These are phyloP conservation scores for Stephania cephalantha DNA, from an alignment of 164 flowering plant genomes.

Conservation along the genomic window DNA sequence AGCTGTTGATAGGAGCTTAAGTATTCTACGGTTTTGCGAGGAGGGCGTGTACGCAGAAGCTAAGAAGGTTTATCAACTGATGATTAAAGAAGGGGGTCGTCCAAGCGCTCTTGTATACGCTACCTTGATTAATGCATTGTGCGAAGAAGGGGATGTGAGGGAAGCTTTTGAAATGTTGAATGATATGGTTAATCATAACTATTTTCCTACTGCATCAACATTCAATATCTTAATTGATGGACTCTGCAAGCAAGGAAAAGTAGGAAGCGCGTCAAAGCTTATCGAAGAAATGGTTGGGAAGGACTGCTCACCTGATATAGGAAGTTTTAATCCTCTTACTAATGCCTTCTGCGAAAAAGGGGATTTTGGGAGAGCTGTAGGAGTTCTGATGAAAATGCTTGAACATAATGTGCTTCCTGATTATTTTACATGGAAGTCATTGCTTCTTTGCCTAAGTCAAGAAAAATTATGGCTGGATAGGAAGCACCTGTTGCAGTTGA, in stretches of 20 bases:
- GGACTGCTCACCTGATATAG: conserved; percentile 49
- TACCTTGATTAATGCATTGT: conserved; percentile 36
- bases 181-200: conserved; percentile 48
- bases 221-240: conserved; percentile 47
- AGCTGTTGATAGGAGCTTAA: conserved; percentile 50
- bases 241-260: conserved; percentile 54
- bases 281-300: conserved; percentile 55
- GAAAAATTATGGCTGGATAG: conserved; percentile 23
- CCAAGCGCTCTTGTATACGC: conserved; percentile 57
- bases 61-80: conserved; percentile 45
- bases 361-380: conserved; percentile 33
- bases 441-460: conserved; percentile 32
- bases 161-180: conserved; percentile 65
- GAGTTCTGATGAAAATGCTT: conserved; percentile 43
- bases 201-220: conserved; percentile 52
- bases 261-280: conserved; percentile 41
- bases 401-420: conserved; percentile 51
- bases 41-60: conserved; percentile 45
- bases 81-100: conserved; percentile 46
- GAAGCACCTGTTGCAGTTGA: conserved; percentile 5
- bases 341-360: conserved; percentile 38
- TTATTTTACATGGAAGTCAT: conserved; percentile 42
- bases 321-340: conserved; percentile 43
- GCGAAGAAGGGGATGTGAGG: conserved; percentile 31
- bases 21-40: conserved; percentile 40